Base-by-base conservation (phyloP, 176 grass and related monocot genomes). In the Phoenix dactylifera region DNA sequence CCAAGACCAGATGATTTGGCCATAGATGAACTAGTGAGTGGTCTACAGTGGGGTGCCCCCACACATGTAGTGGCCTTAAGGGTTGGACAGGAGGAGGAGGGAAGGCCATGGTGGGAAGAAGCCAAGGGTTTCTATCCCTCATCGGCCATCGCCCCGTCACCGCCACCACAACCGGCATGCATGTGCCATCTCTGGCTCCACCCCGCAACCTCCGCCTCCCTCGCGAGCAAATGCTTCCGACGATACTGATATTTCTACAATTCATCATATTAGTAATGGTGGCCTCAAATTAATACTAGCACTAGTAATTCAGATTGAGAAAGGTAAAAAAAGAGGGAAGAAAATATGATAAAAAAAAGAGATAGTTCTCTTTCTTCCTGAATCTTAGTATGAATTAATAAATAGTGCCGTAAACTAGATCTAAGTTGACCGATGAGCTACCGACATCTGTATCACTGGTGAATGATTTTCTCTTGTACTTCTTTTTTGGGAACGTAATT, bases 211-310 rank as follows among this genome's bases (percentile, higher is more conserved):
- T 93, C 94, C 4, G 82, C 84, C 71, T 92, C 94, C 59, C 85
- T 65, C 18, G 88, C 78, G 63, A 92, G 65, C 51, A 92, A 64
- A 55, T 98, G 94, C 63, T 98, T 98, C 65, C 81, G 65, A 70
- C 93, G 94, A 5, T 88, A 92, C 19, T 88, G 59, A 35, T 98
- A 98, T 49, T 98, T 98, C 94, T 98, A 81, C 51, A 17, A 17
- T 17, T 17, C 4, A 52, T 25, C 4, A 28, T 18, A 1, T 7
- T 12, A 52, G 50, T 15, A 22, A 19, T 1, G 18, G 50, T 22
- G 5, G 4, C 15, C 29, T 9, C 14, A 44, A 44, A 44, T 14
- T 12, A 44, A 35, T 35, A 9, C 7, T 35, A 10, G 32, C 32
- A 35, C 32, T 1, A 35, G 6, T 35, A 7, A 10, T 35, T 10